Evolutionary conservation across 441 rosid genomes (phyloP).

Genomic region (Gossypium davidsonii): DNA sequence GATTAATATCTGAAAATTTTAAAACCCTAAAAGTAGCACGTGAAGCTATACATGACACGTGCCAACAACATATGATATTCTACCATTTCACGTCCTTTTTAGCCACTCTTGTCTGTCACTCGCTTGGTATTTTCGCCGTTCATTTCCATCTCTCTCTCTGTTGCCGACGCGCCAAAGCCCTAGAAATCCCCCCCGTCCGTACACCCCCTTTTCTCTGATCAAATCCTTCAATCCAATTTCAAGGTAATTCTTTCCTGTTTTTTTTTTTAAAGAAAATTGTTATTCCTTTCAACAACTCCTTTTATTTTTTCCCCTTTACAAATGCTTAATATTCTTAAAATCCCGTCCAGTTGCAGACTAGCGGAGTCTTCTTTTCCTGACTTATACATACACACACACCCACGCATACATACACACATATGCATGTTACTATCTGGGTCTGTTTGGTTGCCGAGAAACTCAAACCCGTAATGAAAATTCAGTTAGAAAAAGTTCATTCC

Average conservation of each 20-base stretch:
- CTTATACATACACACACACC: too few relatives aligned
- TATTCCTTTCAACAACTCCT: too few relatives aligned
- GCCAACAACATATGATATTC: conserved; percentile 25
- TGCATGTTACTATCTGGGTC: too few relatives aligned
- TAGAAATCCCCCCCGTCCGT: neutral
- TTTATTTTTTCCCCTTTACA: neutral
- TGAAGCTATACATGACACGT: conserved; percentile 38
- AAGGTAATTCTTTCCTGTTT: conserved; percentile 19
- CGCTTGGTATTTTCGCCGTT: conserved; percentile 14
- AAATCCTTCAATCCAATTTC: conserved; percentile 14
- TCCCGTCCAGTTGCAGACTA: conserved; percentile 3
- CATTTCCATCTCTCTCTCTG: conserved; percentile 13
- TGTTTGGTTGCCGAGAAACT: conserved; percentile 13
- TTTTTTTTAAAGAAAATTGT: neutral
- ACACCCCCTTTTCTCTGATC: neutral
- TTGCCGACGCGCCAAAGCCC: conserved; percentile 35
- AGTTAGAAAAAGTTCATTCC: neutral
- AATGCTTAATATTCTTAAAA: neutral
- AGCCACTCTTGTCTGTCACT: neutral
- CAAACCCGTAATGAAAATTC: neutral
- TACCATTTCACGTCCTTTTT: conserved; percentile 24
- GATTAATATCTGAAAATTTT: neutral
- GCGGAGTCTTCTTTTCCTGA: neutral
- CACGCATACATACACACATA: too few relatives aligned
- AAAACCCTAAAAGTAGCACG: conserved; percentile 31